Conservation (phyloP, 2,329 filamentous ascomycete genomes). For the Aureobasidium musti region DNA sequence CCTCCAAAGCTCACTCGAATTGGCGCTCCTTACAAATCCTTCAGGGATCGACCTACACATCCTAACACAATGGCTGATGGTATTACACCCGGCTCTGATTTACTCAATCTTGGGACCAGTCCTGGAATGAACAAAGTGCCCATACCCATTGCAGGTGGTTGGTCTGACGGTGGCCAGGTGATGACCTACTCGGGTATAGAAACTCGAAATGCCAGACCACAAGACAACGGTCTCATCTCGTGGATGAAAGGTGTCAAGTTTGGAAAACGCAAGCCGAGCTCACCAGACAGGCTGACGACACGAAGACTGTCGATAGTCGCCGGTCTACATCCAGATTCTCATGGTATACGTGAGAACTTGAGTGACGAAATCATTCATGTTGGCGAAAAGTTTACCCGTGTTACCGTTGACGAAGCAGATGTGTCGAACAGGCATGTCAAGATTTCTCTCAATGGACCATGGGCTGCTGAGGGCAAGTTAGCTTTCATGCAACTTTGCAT, state of each 20-base stretch:
- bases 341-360: constrained; percentile 50
- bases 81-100: not conserved
- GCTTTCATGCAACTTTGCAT: constrained; percentile 61
- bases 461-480: constrained; percentile 55
- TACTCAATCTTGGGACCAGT: constrained; percentile 15
- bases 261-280: constrained; percentile 43
- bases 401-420: constrained; percentile 61
- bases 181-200: constrained; percentile 53
- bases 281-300: constrained; percentile 25
- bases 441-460: constrained; percentile 62
- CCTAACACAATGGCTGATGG: not conserved
- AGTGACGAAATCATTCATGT: constrained; percentile 64
- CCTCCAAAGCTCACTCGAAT: constrained; percentile 68
- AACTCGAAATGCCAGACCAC: constrained; percentile 44
- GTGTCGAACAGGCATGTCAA: constrained; percentile 56
- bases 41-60: constrained; percentile 58
- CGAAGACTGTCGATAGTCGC: constrained; percentile 30
- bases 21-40: constrained; percentile 82
- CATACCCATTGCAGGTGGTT: constrained; percentile 31
- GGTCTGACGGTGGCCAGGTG: constrained; percentile 49
- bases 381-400: constrained; percentile 61
- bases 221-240: constrained; percentile 56
- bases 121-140: constrained; percentile 34
- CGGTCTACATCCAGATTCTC: constrained; percentile 9
- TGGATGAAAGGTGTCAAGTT: constrained; percentile 69